Conservation (phyloP, 2,329 filamentous ascomycete species). For the Verticillium klebahnii region DNA sequence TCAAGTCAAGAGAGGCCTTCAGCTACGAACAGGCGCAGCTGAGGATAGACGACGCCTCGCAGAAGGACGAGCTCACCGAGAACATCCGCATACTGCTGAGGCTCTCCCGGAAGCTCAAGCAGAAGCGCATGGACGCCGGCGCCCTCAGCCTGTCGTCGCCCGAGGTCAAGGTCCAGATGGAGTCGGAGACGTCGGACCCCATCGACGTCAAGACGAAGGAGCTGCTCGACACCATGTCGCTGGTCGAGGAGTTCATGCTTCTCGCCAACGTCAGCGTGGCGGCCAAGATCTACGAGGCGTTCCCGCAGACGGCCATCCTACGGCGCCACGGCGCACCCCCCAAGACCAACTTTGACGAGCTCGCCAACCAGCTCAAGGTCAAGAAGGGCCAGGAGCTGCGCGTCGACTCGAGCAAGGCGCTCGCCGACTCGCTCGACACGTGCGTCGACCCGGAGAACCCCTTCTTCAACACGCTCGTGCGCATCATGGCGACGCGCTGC, state of each 20-base stretch:
- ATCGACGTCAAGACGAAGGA: constrained; percentile 96
- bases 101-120: constrained; percentile 87
- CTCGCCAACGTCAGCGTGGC: constrained; percentile 96
- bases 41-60: constrained; percentile 82
- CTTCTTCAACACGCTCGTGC: constrained; percentile 97
- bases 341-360: constrained; percentile 93
- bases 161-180: constrained; percentile 92
- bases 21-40: constrained; percentile 96
- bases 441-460: constrained; percentile 78
- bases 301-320: constrained; percentile 91
- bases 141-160: constrained; percentile 95
- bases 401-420: constrained; percentile 83
- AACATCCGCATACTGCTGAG: constrained; percentile 83
- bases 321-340: constrained; percentile 89
- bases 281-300: constrained; percentile 81
- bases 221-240: constrained; percentile 89
- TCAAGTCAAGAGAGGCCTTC: constrained; percentile 93
- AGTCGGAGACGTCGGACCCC: constrained; percentile 93
- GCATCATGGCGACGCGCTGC: constrained; percentile 95
- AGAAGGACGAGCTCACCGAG: constrained; percentile 82
- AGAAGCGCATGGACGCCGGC: constrained; percentile 94
- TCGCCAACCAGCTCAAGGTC: constrained; percentile 83
- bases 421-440: constrained; percentile 84
- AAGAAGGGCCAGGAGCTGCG: constrained; percentile 78
- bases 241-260: constrained; percentile 99